Conservation (phyloP, 495 filamentous ascomycete genomes). For the Rhypophila decipiens region DNA sequence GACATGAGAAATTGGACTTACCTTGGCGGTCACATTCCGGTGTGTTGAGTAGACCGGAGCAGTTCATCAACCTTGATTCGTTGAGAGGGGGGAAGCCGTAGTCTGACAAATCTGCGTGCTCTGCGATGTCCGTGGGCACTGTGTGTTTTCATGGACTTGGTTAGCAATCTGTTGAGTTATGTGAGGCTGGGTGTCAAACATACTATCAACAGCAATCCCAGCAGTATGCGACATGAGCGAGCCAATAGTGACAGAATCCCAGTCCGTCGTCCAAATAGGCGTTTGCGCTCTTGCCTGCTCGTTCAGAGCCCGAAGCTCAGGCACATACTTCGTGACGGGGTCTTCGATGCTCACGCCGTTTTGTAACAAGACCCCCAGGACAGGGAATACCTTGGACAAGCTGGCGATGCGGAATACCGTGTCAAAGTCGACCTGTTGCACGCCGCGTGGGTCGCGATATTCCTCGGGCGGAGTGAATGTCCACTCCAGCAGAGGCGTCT, state of each 20-base stretch:
- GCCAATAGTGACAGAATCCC: slow-evolving; percentile 33
- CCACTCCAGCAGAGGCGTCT: slow-evolving; percentile 21
- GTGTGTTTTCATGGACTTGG: no score
- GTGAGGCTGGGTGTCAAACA: no score
- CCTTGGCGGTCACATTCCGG: slow-evolving; percentile 14
- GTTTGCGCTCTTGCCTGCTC: slow-evolving; percentile 18
- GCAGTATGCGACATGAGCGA: slow-evolving; percentile 30
- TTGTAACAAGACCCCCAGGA: slow-evolving; percentile 35
- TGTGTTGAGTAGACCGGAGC: slow-evolving; percentile 26
- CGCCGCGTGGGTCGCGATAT: slow-evolving; percentile 19
- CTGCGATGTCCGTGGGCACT: slow-evolving; percentile 25
- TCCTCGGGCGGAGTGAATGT: slow-evolving; percentile 23
- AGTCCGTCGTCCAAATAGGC: slow-evolving; percentile 25
- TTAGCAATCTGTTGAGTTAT: no score
- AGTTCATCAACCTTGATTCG: slow-evolving; percentile 20
- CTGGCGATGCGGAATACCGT: slow-evolving; percentile 48
- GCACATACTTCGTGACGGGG: slow-evolving; percentile 40
- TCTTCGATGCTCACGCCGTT: slow-evolving; percentile 35
- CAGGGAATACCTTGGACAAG: slow-evolving; percentile 46
- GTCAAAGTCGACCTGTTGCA: slow-evolving; percentile 31
- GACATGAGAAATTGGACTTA: neutral
- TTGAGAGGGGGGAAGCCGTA: slow-evolving; percentile 24
- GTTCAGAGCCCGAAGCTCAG: slow-evolving; percentile 27
- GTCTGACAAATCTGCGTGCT: slow-evolving; percentile 18
- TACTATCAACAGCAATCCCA: slow-evolving; percentile 30